A percentile compares a stretch with the other conserved stretches of the same genome.
Conservation (phyloP, 2,329 filamentous ascomycete species). For the Trichoderma sp. region DNA sequence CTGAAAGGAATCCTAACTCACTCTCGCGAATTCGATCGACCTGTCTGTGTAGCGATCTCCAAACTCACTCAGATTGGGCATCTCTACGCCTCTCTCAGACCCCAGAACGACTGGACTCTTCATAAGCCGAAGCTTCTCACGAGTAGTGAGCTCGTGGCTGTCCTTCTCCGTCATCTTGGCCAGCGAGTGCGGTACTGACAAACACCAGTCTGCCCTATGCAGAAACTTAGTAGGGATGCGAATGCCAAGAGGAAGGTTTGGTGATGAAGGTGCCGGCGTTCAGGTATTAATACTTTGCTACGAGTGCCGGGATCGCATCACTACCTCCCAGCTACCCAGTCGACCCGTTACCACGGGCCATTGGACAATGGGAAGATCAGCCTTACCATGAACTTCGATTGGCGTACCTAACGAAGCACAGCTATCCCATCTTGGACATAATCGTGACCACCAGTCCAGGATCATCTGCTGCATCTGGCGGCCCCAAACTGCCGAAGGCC, state of each 20-base stretch:
- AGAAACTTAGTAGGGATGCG: neutral
- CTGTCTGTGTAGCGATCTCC: slow-evolving; percentile 20
- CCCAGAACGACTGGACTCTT: slow-evolving; percentile 37
- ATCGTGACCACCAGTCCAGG: neutral
- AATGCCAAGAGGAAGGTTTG: neutral
- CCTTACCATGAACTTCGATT: slow-evolving; percentile 14
- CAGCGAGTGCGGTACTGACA: neutral
- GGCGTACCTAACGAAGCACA: neutral
- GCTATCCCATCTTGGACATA: neutral
- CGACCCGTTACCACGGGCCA: neutral
- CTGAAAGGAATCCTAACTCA: neutral
- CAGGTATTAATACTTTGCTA: slow-evolving; percentile 16
- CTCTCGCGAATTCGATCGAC: slow-evolving; percentile 18
- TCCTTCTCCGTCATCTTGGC: slow-evolving; percentile 18
- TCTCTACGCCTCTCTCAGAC: neutral
- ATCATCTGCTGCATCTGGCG: neutral
- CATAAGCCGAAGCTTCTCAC: slow-evolving; percentile 39
- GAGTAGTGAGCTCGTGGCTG: slow-evolving; percentile 19
- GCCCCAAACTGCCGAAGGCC: neutral
- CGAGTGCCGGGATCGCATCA: neutral
- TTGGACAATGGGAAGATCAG: slow-evolving; percentile 4
- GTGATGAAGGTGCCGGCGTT: neutral
- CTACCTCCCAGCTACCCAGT: neutral
- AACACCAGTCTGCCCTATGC: neutral
- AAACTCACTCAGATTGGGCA: slow-evolving; percentile 16